phyloP scores from a whole-genome alignment of 305 asterid species.

The Fraxinus ornus region DNA sequence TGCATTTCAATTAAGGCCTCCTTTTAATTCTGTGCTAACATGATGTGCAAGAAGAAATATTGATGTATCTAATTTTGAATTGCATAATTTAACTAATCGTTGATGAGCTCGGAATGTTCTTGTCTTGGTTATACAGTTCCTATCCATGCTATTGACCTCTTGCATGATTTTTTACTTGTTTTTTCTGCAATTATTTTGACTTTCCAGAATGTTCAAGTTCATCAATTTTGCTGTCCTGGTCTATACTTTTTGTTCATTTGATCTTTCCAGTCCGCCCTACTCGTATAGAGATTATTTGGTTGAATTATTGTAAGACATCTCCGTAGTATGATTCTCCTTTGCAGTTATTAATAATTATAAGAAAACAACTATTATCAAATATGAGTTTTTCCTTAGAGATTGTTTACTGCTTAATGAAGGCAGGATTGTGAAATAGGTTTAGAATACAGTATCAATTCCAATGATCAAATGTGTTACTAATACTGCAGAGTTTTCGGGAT shows the following conservation, averaged over 20 bases:
- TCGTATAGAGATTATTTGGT: background rate
- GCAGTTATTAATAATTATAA: background rate
- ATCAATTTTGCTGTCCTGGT: background rate
- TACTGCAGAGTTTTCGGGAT: conserved; percentile 24
- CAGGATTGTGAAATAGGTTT: background rate
- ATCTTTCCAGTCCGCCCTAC: background rate
- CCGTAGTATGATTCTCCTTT: background rate
- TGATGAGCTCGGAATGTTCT: background rate
- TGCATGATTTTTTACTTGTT: background rate
- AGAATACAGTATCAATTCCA: background rate
- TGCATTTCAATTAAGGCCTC: background rate
- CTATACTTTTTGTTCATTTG: background rate
- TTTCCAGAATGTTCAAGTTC: background rate
- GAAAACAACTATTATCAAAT: background rate
- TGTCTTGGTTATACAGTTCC: background rate
- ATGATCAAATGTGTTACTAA: conserved; percentile 18
- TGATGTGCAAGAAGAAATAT: background rate
- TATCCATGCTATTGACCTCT: background rate
- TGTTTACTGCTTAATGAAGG: background rate
- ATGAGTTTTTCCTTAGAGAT: background rate
- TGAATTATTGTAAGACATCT: background rate
- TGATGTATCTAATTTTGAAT: background rate
- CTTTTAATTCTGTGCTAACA: background rate
- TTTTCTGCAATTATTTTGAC: background rate
- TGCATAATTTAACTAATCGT: background rate